Evolutionary conservation across 345 rosid genomes (phyloP), one percentile per base, ranked within the genome.

Genomic region (Salix purpurea): DNA sequence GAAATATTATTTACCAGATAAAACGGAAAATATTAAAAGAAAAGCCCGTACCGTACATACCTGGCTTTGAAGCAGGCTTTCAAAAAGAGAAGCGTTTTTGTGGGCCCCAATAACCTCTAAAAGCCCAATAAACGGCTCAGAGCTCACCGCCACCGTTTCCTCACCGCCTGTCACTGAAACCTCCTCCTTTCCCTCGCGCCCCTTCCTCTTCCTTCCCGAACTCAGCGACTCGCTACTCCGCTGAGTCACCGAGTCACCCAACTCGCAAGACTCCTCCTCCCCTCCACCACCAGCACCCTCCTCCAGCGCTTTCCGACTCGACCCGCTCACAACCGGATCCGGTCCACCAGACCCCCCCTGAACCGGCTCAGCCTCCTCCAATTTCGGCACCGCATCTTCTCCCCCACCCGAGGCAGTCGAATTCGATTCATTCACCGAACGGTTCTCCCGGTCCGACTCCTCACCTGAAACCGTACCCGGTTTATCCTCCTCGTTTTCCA

Each of bases 351-450:
- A 82, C 8, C 82, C 85, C 19, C 73, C 75, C 60, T 82, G 75
- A 42, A 65, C 77, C 74, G 69, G 79, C 62, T 76, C 84, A 8
- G 2, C 72, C 50, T 18, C 24, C 37, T 32, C 46, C 77, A 23
- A 30, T 67, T n/a, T 72, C 77, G 52, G 78, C 46, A 2, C 75
- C n/a, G 48, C 42, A 23, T 58, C 64, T 79, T 40, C 79, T 67
- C 72, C 83, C 24, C 50, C 79, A 52, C 80, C 86, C 75, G 85
- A 80, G 32, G 77, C 89, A 2, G 94, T 89, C n/a, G 95, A 92
- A 82, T 90, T 92, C 56, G 97, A 92, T 84, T 87, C 97, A 84
- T 90, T 92, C 30, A 87, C 89, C 42, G 95, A 92, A 75, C 90
- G 81, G 72, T 87, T 84, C 14, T 90, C 92, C 61, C 89, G 74